A percentile compares a stretch with the other conserved stretches of the same genome.
These are phyloP conservation scores for Boletellus deceptivus DNA, from an alignment of 1,284 basidiomycete species.

Conservation along the genomic window DNA sequence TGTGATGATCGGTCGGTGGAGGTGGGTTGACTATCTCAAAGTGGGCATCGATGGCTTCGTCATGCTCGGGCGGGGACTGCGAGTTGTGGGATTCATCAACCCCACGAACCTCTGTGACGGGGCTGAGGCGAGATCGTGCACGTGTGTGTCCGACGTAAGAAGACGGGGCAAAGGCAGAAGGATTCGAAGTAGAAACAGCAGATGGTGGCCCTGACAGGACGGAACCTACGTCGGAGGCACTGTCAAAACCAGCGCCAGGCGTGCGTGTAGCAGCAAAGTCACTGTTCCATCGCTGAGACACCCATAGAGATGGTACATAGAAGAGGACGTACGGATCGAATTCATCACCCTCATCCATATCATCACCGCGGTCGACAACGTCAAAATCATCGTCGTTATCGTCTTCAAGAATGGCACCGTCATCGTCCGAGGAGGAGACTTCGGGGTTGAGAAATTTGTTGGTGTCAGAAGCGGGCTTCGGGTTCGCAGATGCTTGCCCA, in stretches of 20 bases:
- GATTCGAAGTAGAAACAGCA: conserved; percentile 47
- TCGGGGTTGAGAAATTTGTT: conserved; percentile 43
- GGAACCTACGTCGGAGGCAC: conserved; percentile 56
- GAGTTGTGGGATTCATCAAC: conserved; percentile 19
- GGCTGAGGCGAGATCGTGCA: conserved; percentile 58
- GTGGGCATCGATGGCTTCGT: conserved; percentile 36
- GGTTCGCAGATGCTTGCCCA: conserved; percentile 35
- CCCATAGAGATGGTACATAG: neutral
- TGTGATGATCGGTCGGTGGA: conserved; percentile 15
- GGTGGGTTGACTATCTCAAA: conserved; percentile 48
- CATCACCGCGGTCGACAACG: conserved; percentile 44
- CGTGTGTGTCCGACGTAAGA: conserved; percentile 43
- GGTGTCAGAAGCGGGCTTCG: conserved; percentile 31
- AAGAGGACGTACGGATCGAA: conserved; percentile 65
- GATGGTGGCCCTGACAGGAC: conserved; percentile 52
- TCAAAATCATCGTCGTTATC: conserved; percentile 50
- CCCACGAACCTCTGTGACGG: conserved; percentile 55
- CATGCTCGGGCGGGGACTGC: conserved; percentile 20
- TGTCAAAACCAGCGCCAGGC: conserved; percentile 48
- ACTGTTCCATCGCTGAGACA: conserved; percentile 26
- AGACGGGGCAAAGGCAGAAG: conserved; percentile 48
- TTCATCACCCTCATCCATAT: conserved; percentile 65
- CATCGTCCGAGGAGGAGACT: conserved; percentile 53
- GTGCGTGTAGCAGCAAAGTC: conserved; percentile 53
- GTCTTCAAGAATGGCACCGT: conserved; percentile 42